Evolutionary conservation across 805 yeast species (phyloP).

Genomic region (Nakazawaea anatomiae): DNA sequence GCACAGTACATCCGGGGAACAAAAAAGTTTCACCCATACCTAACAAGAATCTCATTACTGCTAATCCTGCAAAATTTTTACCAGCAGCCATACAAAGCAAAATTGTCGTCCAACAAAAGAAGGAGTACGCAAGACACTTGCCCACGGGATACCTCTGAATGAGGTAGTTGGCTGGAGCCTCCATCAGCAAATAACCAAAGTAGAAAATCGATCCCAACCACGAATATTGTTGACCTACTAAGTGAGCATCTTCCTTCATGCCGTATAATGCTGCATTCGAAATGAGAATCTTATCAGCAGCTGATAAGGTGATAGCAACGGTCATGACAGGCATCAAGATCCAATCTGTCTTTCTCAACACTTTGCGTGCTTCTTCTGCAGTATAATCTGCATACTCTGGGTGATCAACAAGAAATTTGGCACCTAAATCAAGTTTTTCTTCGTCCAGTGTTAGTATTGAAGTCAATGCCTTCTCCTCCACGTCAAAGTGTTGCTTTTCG

Average conservation of each 20-base stretch:
- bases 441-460: neutral
- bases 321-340: constrained; percentile 17
- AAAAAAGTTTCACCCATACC: constrained; percentile 48
- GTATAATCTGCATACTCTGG: constrained; percentile 18
- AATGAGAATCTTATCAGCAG: constrained; percentile 17
- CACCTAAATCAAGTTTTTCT: constrained; percentile 18
- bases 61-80: constrained; percentile 35
- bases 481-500: neutral
- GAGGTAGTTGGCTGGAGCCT: constrained; percentile 31
- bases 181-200: constrained; percentile 41
- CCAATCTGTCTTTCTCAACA: constrained; percentile 16
- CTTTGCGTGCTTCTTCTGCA: constrained; percentile 14
- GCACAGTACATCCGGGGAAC: constrained; percentile 46
- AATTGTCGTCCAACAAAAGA: constrained; percentile 35
- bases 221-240: constrained; percentile 37
- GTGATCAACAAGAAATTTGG: constrained; percentile 17
- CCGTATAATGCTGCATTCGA: constrained; percentile 35
- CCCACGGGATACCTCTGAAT: constrained; percentile 37
- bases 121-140: constrained; percentile 27
- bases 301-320: constrained; percentile 16
- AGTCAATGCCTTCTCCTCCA: neutral
- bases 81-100: constrained; percentile 39
- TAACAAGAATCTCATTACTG: constrained; percentile 37
- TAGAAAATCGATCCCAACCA: constrained; percentile 50
- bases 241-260: constrained; percentile 35